Conservation (phyloP, 768 basidiomycete genomes). For the Tubosaeta sp. region DNA sequence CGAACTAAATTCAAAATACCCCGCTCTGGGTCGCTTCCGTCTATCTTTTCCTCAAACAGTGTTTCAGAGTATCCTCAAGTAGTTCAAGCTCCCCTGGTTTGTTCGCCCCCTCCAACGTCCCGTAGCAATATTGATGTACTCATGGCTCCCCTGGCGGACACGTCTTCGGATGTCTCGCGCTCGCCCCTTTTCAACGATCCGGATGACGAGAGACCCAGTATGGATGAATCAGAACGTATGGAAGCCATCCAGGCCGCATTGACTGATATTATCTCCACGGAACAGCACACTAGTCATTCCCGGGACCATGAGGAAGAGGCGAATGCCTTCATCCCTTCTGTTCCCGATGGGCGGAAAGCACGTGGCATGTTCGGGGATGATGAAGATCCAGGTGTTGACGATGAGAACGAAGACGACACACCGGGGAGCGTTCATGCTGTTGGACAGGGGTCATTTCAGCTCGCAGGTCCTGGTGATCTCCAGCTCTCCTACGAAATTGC, state of each 20-base stretch:
- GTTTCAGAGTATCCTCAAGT: conserved; percentile 13
- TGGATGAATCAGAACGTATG: conserved; percentile 78
- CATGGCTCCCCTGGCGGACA: conserved; percentile 65
- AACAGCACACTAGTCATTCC: conserved; percentile 45
- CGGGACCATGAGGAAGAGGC: conserved; percentile 8
- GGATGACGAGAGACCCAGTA: conserved; percentile 50
- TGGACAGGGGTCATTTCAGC: conserved; percentile 54
- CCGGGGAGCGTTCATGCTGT: conserved; percentile 22
- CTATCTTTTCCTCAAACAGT: conserved; percentile 19
- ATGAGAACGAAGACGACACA: conserved; percentile 41
- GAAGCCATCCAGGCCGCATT: conserved; percentile 96
- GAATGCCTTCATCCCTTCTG: conserved; percentile 4
- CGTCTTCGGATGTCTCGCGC: conserved; percentile 49
- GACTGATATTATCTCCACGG: conserved; percentile 90
- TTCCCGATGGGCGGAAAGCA: conserved; percentile 12
- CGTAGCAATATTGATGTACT: conserved; percentile 69
- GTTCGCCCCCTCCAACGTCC: conserved; percentile 18
- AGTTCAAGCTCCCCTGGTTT: conserved; percentile 16
- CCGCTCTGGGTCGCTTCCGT: conserved; percentile 38
- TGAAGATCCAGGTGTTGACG: conserved; percentile 36
- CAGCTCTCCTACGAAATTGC: conserved; percentile 84
- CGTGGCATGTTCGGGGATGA: conserved; percentile 37
- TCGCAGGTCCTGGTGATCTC: conserved; percentile 86
- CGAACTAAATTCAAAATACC: conserved; percentile 14
- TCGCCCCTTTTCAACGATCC: conserved; percentile 81